Conservation (phyloP, 768 basidiomycete genomes). For the Termitomyces sp. region DNA sequence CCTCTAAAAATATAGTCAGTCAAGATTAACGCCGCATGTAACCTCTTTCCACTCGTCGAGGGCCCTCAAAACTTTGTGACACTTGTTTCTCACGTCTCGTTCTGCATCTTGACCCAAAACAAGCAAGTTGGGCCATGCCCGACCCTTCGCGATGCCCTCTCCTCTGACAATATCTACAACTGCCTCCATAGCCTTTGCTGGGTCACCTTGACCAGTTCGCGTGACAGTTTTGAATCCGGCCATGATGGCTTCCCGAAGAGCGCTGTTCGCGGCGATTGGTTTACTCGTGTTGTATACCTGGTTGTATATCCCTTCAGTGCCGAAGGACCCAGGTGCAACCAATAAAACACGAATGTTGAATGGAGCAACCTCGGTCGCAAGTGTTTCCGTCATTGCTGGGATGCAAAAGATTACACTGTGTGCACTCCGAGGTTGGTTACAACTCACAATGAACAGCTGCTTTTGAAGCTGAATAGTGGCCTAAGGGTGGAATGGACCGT, state of each 20-base stretch:
- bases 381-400: slow-evolving; percentile 53
- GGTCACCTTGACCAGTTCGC: slow-evolving; percentile 52
- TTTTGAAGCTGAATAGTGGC: slow-evolving; percentile 53
- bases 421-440: neutral
- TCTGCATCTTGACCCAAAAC: slow-evolving; percentile 54
- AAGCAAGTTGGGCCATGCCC: slow-evolving; percentile 44
- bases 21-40: slow-evolving; percentile 39
- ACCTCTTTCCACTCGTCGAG: slow-evolving; percentile 58
- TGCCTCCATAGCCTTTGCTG: slow-evolving; percentile 52
- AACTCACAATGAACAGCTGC: slow-evolving; percentile 53
- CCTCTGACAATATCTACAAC: slow-evolving; percentile 45
- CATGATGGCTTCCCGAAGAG: slow-evolving; percentile 29
- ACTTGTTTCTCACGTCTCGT: slow-evolving; percentile 46
- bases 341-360: slow-evolving; percentile 55
- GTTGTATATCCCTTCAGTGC: slow-evolving; percentile 53
- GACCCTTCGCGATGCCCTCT: slow-evolving; percentile 46
- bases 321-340: slow-evolving; percentile 58
- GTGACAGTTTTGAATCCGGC: slow-evolving; percentile 31
- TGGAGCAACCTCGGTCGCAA: slow-evolving; percentile 49
- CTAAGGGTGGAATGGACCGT: slow-evolving; percentile 19
- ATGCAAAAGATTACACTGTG: neutral
- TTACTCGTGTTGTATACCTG: slow-evolving; percentile 33
- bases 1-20: slow-evolving; percentile 13
- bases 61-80: slow-evolving; percentile 34
- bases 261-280: slow-evolving; percentile 48